Evolutionary conservation across 805 yeast genomes (phyloP), one percentile per base, ranked within the genome.

Genomic region (Lachancea waltii): DNA sequence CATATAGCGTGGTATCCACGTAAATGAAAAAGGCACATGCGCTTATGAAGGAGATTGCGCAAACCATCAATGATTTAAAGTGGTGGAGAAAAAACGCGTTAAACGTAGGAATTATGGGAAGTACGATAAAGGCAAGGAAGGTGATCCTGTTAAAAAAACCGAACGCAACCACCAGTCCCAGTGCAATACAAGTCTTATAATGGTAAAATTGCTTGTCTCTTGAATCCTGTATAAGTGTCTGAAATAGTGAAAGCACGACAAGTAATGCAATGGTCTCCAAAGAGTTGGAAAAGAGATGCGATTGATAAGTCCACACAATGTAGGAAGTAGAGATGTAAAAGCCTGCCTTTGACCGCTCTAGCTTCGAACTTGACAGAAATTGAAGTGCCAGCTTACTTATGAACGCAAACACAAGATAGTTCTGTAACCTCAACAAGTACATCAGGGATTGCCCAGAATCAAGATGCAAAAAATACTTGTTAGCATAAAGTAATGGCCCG

Each of bases 231-330:
- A 50, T 24, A 41, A 49, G 48, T 38, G 51, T 47, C 62, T 49
- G 52, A 72, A 53, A 50, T 61, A 67, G 48, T 14, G 61, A 57
- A 50, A 62, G 78, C 60, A 28, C 74, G 63, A 42, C 42, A 50
- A 42, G 68, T 65, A 55, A 44, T 18, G 54, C 39, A 63, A 57
- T 26, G 0, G 84, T 81, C 56, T 92, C 99, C 1, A 85, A 53
- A 16, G 87, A 75, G 55, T 92, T 92, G n/a, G 95, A 84, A 50
- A 92, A 84, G 1, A 94, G 78, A 54, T 87, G 97, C 0, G 85
- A 69, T 54, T 92, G 97, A 50, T 79, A 79, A 0, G 80, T 75
- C 65, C 85, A 68, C 0, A 95, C 79, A 22, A 86, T 70, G 53
- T 84, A 90, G 2, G 80, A 74, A 1, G 76, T 67, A 22, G 68